A percentile compares a stretch with the other conserved stretches of the same genome.
Conservation (phyloP, 169 alveolate species). For the Besnoitia besnoiti region DNA sequence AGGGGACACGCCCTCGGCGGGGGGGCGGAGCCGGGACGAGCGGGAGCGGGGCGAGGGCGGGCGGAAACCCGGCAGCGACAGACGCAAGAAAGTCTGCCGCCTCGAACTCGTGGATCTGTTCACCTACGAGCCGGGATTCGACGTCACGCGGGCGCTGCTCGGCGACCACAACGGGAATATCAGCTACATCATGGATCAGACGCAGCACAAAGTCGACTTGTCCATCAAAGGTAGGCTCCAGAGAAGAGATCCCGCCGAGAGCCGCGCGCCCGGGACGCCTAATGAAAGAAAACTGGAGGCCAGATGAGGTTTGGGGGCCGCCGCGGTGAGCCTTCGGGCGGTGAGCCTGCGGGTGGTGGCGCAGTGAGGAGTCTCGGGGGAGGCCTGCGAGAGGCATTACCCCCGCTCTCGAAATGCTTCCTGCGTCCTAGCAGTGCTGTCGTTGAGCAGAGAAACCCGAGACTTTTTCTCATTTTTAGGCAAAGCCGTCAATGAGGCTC, state of each 20-base stretch:
- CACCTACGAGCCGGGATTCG: conserved; percentile 83
- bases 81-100: conserved; percentile 73
- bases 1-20: not conserved
- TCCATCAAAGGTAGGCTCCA: conserved; percentile 77
- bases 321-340: too few relatives aligned
- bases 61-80: conserved; percentile 28
- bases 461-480: not conserved
- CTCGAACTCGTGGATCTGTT: conserved; percentile 84
- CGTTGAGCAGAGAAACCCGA: not conserved
- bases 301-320: too few relatives aligned
- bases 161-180: conserved; percentile 82
- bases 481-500: conserved; percentile 82
- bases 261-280: too few relatives aligned
- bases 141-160: conserved; percentile 77
- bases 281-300: not conserved
- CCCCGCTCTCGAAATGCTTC: too few relatives aligned
- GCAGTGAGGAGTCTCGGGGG: too few relatives aligned
- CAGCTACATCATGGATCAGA: conserved; percentile 78
- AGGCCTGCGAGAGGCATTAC: too few relatives aligned
- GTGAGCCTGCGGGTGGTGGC: too few relatives aligned
- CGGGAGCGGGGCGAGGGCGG: not conserved
- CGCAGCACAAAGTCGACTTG: conserved; percentile 78
- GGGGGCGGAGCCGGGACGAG: not conserved
- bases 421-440: not conserved
- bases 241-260: not conserved